Conservation (phyloP, 2,329 filamentous ascomycete genomes). For the Fusarium heterosporum region DNA sequence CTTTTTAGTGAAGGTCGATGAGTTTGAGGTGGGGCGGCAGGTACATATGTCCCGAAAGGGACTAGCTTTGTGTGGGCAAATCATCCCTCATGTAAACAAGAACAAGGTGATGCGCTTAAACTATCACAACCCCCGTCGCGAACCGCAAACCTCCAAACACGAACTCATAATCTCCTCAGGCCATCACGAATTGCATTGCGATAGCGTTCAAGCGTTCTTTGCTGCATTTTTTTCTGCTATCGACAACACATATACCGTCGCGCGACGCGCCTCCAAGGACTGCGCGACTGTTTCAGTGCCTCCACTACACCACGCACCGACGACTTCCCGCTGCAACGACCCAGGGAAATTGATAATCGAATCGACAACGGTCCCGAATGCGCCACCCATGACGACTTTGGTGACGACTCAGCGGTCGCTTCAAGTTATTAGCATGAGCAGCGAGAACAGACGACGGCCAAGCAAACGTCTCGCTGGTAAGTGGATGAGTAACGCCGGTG, state of each 20-base stretch:
- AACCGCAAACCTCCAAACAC: slow-evolving; percentile 40
- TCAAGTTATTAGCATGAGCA: slow-evolving; percentile 76
- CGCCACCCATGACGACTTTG: slow-evolving; percentile 77
- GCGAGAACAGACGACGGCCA: slow-evolving; percentile 69
- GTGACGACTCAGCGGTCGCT: slow-evolving; percentile 72
- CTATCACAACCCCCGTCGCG: slow-evolving; percentile 45
- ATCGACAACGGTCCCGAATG: slow-evolving; percentile 45
- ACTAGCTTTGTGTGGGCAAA: slow-evolving; percentile 40
- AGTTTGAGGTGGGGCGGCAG: slow-evolving; percentile 34
- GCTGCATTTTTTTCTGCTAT: not conserved
- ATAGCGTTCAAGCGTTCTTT: not conserved
- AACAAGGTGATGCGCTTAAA: slow-evolving; percentile 48
- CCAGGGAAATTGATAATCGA: slow-evolving; percentile 27
- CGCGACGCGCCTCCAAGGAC: slow-evolving; percentile 37
- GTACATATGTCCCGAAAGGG: slow-evolving; percentile 20
- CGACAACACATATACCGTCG: slow-evolving; percentile 18
- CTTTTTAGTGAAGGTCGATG: slow-evolving; percentile 6
- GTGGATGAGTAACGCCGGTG: slow-evolving; percentile 48
- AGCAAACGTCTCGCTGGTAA: slow-evolving; percentile 74
- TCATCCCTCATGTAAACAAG: slow-evolving; percentile 49
- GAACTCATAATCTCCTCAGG: slow-evolving; percentile 23
- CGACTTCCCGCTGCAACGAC: slow-evolving; percentile 37
- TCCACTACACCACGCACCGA: slow-evolving; percentile 21
- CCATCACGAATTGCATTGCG: slow-evolving; percentile 31
- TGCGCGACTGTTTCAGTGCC: slow-evolving; percentile 31